Evolutionary conservation across 2,329 filamentous ascomycete genomes (phyloP).

Genomic region (Capronia epimyces): DNA sequence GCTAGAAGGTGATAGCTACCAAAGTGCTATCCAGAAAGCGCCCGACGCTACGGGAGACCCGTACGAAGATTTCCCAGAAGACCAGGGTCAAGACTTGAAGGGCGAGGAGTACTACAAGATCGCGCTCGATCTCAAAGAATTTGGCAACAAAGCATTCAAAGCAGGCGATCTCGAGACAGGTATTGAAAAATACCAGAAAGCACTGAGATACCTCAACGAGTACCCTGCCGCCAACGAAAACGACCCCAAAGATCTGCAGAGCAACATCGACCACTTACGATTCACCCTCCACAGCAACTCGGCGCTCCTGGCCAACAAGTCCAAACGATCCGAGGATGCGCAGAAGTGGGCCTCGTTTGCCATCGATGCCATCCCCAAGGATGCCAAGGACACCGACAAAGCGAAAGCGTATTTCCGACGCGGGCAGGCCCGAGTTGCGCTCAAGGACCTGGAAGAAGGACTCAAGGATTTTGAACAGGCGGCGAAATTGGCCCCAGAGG

Average conservation of each 20-base stretch:
- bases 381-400: slow-evolving; percentile 66
- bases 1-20: slow-evolving; percentile 65
- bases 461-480: slow-evolving; percentile 71
- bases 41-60: slow-evolving; percentile 79
- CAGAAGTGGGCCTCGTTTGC: slow-evolving; percentile 66
- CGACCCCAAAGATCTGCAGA: slow-evolving; percentile 63
- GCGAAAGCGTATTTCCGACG: slow-evolving; percentile 86
- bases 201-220: slow-evolving; percentile 79
- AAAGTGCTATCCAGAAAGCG: slow-evolving; percentile 60
- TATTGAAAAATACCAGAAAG: slow-evolving; percentile 92
- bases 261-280: slow-evolving; percentile 66
- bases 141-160: slow-evolving; percentile 91
- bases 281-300: slow-evolving; percentile 86
- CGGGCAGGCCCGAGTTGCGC: slow-evolving; percentile 65
- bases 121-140: slow-evolving; percentile 78
- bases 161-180: slow-evolving; percentile 62
- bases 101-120: slow-evolving; percentile 69
- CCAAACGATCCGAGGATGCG: slow-evolving; percentile 64
- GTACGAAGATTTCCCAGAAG: slow-evolving; percentile 94
- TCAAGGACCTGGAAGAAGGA: slow-evolving; percentile 81
- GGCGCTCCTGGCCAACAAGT: slow-evolving; percentile 78
- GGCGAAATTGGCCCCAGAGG: slow-evolving; percentile 65
- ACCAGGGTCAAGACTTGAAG: slow-evolving; percentile 59
- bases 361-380: slow-evolving; percentile 57
- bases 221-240: slow-evolving; percentile 65